These are phyloP conservation scores for Ashbya aceris DNA, from an alignment of 1,139 yeast species.

Conservation along the genomic window DNA sequence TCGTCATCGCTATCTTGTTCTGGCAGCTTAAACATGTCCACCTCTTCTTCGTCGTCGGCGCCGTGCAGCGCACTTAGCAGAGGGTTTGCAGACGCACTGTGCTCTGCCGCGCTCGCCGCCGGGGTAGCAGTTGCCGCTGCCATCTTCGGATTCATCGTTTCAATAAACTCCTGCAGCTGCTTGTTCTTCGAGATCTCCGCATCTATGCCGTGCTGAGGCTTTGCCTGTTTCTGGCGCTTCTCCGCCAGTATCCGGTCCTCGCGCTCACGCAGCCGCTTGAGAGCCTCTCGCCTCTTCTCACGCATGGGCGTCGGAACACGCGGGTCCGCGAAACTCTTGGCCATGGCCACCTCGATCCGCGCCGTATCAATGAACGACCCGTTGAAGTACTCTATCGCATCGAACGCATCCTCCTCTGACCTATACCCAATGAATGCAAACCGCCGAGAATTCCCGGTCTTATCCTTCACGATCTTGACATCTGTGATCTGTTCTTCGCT, in stretches of 20 bases:
- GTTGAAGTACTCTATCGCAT: constrained; percentile 69
- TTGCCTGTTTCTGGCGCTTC: constrained; percentile 27
- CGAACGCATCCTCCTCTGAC: constrained; percentile 60
- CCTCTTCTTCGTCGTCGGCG: constrained; percentile 20
- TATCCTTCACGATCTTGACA: constrained; percentile 70
- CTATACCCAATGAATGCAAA: constrained; percentile 91
- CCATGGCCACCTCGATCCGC: constrained; percentile 65
- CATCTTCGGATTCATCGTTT: constrained; percentile 62
- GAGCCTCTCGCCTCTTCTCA: constrained; percentile 51
- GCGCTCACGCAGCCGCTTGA: constrained; percentile 42
- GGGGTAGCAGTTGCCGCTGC: constrained; percentile 1
- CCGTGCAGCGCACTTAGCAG: constrained; percentile 30
- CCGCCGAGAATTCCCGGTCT: constrained; percentile 79
- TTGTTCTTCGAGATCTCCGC: constrained; percentile 56
- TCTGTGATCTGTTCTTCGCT: constrained; percentile 55
- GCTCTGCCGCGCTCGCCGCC: constrained; percentile 36
- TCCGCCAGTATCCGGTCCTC: constrained; percentile 43
- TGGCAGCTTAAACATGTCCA: constrained; percentile 30
- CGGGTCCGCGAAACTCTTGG: constrained; percentile 80
- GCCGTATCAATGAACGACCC: constrained; percentile 78
- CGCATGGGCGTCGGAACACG: constrained; percentile 65
- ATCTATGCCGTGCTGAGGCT: constrained; percentile 34
- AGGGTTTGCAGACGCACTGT: constrained; percentile 12
- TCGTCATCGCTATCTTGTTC: constrained; percentile 59
- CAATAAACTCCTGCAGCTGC: constrained; percentile 68